Evolutionary conservation across 768 basidiomycete species (phyloP).

Genomic region (Russula sp.): DNA sequence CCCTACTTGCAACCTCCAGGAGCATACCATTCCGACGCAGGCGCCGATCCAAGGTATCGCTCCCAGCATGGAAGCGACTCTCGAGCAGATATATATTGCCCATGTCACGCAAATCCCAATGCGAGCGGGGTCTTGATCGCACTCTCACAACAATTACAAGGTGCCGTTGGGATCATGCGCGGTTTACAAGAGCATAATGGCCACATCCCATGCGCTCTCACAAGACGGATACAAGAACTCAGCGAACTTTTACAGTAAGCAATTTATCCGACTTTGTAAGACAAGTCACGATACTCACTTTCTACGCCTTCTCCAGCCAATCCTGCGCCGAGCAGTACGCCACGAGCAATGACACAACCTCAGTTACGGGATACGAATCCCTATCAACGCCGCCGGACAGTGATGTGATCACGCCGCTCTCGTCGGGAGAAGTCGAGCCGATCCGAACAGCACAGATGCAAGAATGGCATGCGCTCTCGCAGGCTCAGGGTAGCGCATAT

Average conservation of each 20-base stretch:
- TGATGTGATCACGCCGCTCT: conserved; percentile 32
- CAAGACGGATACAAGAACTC: conserved; percentile 29
- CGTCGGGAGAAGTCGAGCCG: conserved; percentile 30
- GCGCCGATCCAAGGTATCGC: conserved; percentile 26
- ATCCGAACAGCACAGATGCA: conserved; percentile 30
- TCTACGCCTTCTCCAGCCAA: conserved; percentile 14
- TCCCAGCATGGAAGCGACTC: conserved; percentile 18
- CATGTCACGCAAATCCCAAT: conserved; percentile 29
- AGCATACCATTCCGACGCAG: conserved; percentile 21
- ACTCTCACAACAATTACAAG: conserved; percentile 29
- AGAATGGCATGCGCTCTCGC: conserved; percentile 30
- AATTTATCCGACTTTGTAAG: background rate
- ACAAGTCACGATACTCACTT: background rate
- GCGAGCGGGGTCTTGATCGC: conserved; percentile 22
- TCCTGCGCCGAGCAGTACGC: conserved; percentile 24
- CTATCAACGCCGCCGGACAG: conserved; percentile 30
- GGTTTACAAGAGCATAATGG: conserved; percentile 28
- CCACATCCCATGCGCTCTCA: conserved; percentile 22
- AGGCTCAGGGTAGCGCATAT: conserved; percentile 29
- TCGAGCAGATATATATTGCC: conserved; percentile 24
- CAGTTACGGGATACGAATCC: conserved; percentile 26
- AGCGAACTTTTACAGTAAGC: conserved; percentile 30
- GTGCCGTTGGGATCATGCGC: conserved; percentile 24
- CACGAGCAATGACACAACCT: conserved; percentile 20
- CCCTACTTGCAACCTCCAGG: conserved; percentile 30